Evolutionary conservation across 116 monocot species (phyloP), one percentile per base, ranked within the genome.

Genomic region (Dioscorea cayenensis): DNA sequence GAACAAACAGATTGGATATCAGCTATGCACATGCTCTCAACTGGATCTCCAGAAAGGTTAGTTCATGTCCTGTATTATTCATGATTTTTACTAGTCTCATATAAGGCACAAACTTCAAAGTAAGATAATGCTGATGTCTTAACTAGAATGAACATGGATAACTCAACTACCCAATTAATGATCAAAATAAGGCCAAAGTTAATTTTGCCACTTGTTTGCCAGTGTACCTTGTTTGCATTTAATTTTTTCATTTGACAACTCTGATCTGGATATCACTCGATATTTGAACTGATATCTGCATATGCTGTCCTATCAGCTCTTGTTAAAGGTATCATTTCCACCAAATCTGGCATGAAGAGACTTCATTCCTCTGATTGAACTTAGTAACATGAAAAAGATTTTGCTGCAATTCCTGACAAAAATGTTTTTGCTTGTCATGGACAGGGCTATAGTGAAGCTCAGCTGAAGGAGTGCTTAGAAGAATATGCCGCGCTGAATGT

Each of bases 31-130:
- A 88, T 83, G 96, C 96, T 79, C 81, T 96, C 51, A 96, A 96
- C 78, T 96, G 89, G 92, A 92, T 88, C 14, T 96, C 96, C 62
- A 92, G 92, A 90, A 96, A 96, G 96, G 96, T 96, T 14, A 75
- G 37, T 59, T 63, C 55, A 10, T 71, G 22, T 36, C 19, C 32
- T 19, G 6, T 49, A 32, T 66, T 66, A 36, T 19, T 66, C 36
- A 28, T 66, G 66, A 37, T 22, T 28, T 64, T 3, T 28, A 21
- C 19, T 16, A 51, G 51, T 17, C 11, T 14, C 51, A 51, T 2
- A 55, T 55, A 18, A n/a, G 10, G 0, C 14, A 5, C 17, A 14
- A 18, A 55, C 55, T 55, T 55, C 10, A 55, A 55, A 55, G 43
- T 8, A 43, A 43, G 43, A 43, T 1, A 9, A 10, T 0, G 11